Percentiles rank a stretch among this genome's conserved stretches.
These are phyloP conservation scores for Gentiana straminea DNA, from an alignment of 257 asterid species.

Conservation along the genomic window DNA sequence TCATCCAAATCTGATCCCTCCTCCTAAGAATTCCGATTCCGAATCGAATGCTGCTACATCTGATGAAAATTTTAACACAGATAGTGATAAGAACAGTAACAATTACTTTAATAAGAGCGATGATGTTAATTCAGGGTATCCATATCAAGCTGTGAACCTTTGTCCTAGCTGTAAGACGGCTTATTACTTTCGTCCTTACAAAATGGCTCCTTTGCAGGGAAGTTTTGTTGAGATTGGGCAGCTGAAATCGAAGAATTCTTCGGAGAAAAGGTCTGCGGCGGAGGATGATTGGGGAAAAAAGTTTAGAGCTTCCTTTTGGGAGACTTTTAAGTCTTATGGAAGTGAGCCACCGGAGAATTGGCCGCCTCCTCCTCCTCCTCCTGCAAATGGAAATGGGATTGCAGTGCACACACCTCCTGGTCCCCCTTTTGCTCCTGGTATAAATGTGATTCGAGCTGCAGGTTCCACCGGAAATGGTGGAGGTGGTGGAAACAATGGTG, in stretches of 20 bases:
- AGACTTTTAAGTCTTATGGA: slow-evolving; percentile 57
- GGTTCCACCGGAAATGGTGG: slow-evolving; percentile 25
- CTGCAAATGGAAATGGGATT: slow-evolving; percentile 33
- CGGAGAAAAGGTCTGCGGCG: slow-evolving; percentile 34
- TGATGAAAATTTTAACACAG: not conserved
- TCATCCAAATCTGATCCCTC: slow-evolving; percentile 50
- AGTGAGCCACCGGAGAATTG: slow-evolving; percentile 71
- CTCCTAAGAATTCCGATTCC: slow-evolving; percentile 13
- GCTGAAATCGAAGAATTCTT: slow-evolving; percentile 39
- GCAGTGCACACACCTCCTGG: slow-evolving; percentile 90
- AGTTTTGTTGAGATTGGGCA: slow-evolving; percentile 80
- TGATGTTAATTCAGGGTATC: slow-evolving; percentile 20
- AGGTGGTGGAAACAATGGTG: slow-evolving; percentile 22
- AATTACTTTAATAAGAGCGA: slow-evolving; percentile 14
- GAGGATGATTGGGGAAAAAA: slow-evolving; percentile 42
- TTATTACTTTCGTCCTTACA: slow-evolving; percentile 61
- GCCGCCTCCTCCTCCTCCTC: slow-evolving; percentile 47
- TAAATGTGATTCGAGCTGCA: slow-evolving; percentile 48
- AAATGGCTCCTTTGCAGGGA: slow-evolving; percentile 79
- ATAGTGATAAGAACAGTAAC: slow-evolving; percentile 4
- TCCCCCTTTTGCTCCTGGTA: slow-evolving; percentile 86
- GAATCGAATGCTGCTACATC: slow-evolving; percentile 1
- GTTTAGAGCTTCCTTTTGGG: slow-evolving; percentile 68
- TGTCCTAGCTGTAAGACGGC: slow-evolving; percentile 94
- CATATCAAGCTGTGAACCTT: slow-evolving; percentile 65